Base-by-base conservation (phyloP, 1,284 basidiomycete genomes). In the Porogramme epimiltina region DNA sequence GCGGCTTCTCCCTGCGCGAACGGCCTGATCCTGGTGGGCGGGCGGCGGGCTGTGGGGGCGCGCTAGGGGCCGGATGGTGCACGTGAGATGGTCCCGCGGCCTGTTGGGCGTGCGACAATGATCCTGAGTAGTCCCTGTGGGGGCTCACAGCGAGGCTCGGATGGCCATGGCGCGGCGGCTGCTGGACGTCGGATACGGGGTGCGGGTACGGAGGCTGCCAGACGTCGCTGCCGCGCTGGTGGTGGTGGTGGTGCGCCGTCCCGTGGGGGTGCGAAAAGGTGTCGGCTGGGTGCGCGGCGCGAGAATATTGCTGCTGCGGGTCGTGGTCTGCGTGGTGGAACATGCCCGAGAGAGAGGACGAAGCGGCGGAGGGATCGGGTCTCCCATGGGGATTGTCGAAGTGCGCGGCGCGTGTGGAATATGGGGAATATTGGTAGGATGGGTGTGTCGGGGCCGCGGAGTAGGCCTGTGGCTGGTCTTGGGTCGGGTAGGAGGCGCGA, bases 1-100 rank as follows among this genome's bases (percentile, higher is more conserved):
- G 79, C 23, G 77, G 75, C 59, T 84, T 87, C 64, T 84, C 80
- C 49, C 78, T 80, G 33, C 86, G 78, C 22, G 57, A 56, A 47
- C 57, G 57, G 52, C 54, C 54, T 20, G 51, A 43, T 23, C 24
- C 36, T 25, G 45, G 23, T 15, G 6, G 36, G 36, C 31, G 26
- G 5, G 45, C 19, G 45, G 45, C 3, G 25, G 43, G 49, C 42
- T 53, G 54, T 50, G 50, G 51, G 51, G 47, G 43, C 11, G 51
- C n/a, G 3, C 42, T 18, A 31, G 22, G 22, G 16, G 49, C 22
- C 19, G 45, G 22, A 37, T 23, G 41, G 42, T 51, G 48, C 20
- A 41, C 57, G 52, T 59, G 57, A 43, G 57, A 59, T 38, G 54
- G 28, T 41, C 42, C 42, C 25, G 50, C 19, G 23, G 38, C 10